Evolutionary conservation across 2,329 filamentous ascomycete genomes (phyloP).

Genomic region (Penicillium decumbens): DNA sequence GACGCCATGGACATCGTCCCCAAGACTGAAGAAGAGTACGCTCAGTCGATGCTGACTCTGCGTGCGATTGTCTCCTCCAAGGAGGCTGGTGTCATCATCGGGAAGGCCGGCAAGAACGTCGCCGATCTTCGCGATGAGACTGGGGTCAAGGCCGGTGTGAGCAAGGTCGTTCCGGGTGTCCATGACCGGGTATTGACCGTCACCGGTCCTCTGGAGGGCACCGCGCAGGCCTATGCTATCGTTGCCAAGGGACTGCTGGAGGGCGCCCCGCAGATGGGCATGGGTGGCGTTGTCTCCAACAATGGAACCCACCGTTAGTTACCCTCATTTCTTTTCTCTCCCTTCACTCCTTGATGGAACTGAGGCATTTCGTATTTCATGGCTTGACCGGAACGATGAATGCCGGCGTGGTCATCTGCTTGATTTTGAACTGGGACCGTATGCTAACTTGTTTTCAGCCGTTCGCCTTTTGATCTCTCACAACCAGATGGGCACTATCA

Average conservation of each 20-base stretch:
- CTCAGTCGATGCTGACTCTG: slow-evolving; percentile 83
- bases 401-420: background rate
- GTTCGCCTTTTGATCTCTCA: slow-evolving; percentile 98
- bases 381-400: background rate
- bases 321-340: slow-evolving; percentile 2
- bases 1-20: slow-evolving; percentile 70
- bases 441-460: slow-evolving; percentile 52
- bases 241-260: slow-evolving; percentile 89
- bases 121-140: slow-evolving; percentile 96
- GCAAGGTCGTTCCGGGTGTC: slow-evolving; percentile 96
- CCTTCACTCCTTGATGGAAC: background rate
- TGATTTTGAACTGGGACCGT: background rate
- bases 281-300: slow-evolving; percentile 82
- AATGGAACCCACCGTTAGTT: slow-evolving; percentile 91
- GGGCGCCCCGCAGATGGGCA: slow-evolving; percentile 89
- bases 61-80: slow-evolving; percentile 98
- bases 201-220: slow-evolving; percentile 80
- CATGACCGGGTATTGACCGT: slow-evolving; percentile 96
- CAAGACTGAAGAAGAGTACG: slow-evolving; percentile 96
- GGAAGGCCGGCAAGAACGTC: slow-evolving; percentile 97
- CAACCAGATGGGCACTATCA: slow-evolving; percentile 99
- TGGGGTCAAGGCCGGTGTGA: slow-evolving; percentile 94
- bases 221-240: slow-evolving; percentile 87
- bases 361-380: background rate
- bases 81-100: slow-evolving; percentile 97